Percentiles rank a stretch among this genome's conserved stretches.
Evolutionary conservation across 352 stramenopile species (phyloP).

Genomic region (Pythium grandisporangium): DNA sequence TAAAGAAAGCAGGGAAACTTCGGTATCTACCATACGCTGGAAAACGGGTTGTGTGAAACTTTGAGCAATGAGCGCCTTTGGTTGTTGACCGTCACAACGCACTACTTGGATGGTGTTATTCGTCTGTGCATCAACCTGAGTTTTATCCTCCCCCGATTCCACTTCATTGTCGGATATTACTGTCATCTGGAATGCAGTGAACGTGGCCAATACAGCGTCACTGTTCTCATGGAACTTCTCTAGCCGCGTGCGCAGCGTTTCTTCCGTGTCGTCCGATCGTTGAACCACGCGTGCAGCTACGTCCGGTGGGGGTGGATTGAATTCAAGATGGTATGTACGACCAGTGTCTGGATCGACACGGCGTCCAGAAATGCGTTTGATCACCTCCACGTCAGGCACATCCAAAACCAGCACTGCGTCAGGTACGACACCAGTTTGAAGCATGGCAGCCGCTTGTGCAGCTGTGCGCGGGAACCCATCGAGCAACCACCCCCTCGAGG

Average conservation of each 20-base stretch:
- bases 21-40: conserved; percentile 26
- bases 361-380: conserved; percentile 93
- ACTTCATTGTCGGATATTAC: too few species aligned
- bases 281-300: conserved; percentile 74
- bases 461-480: conserved; percentile 90
- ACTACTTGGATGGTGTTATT: conserved; percentile 59
- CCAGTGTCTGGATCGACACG: conserved; percentile 92
- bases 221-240: conserved; percentile 81
- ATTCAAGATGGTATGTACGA: conserved; percentile 96
- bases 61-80: conserved; percentile 23
- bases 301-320: conserved; percentile 84
- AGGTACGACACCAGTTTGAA: conserved; percentile 74
- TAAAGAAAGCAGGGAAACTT: conserved; percentile 15
- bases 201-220: conserved; percentile 27
- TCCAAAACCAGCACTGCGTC: conserved; percentile 91
- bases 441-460: conserved; percentile 73
- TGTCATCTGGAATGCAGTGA: too few species aligned
- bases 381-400: conserved; percentile 92
- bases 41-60: conserved; percentile 42
- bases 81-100: conserved; percentile 46
- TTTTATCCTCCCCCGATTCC: too few species aligned
- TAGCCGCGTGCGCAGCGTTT: conserved; percentile 86
- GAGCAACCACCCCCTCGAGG: conserved; percentile 79
- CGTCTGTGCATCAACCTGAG: too few species aligned
- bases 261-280: conserved; percentile 89